phyloP scores from a whole-genome alignment of 495 filamentous ascomycete genomes.

The Talaromyces nanjingensis region DNA sequence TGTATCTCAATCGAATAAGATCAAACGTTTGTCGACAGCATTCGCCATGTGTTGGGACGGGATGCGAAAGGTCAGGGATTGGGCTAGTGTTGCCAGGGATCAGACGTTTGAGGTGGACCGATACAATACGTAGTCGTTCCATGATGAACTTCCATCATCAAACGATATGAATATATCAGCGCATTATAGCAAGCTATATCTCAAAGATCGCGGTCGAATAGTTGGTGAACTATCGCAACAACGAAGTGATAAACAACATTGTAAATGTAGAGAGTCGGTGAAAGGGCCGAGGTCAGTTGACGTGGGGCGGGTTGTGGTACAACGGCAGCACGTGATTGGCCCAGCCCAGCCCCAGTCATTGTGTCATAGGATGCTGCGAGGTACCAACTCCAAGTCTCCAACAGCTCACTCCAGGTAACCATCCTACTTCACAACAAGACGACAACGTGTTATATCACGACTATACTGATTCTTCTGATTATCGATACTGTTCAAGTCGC shows the following conservation, averaged over 20 bases:
- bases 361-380: conserved; percentile 1
- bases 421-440: background rate
- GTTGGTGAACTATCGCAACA: background rate
- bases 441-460: background rate
- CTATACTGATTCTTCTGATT: background rate
- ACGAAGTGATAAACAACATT: background rate
- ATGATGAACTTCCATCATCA: background rate
- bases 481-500: background rate
- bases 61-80: too few species aligned
- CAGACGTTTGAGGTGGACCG: background rate
- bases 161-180: too few species aligned
- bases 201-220: background rate
- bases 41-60: background rate
- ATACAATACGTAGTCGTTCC: background rate
- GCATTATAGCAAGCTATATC: too few species aligned
- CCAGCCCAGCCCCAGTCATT: background rate
- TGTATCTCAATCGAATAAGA: background rate
- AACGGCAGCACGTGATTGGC: background rate
- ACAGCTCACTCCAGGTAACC: background rate
- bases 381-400: background rate
- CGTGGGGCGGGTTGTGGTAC: background rate
- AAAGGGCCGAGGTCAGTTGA: background rate
- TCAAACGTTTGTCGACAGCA: background rate
- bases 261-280: background rate
- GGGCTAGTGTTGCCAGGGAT: background rate